Evolutionary conservation across 331 rosid species (phyloP).

Genomic region (Saraca asoca): DNA sequence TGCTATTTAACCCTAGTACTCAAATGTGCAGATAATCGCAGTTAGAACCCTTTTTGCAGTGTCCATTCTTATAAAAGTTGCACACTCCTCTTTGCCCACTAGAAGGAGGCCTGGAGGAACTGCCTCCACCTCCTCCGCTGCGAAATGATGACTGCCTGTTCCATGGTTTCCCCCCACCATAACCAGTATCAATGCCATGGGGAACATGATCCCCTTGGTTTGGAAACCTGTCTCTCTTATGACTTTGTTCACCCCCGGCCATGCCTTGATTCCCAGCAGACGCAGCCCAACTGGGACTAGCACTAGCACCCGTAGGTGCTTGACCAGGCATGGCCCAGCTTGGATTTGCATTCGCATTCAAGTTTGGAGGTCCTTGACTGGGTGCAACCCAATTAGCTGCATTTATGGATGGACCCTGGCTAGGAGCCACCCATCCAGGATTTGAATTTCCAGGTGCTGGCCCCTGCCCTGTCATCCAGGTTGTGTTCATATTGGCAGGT

Average conservation of each 20-base stretch:
- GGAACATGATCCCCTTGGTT: slow-evolving; percentile 59
- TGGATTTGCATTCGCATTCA: slow-evolving; percentile 46
- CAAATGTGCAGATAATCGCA: slow-evolving; percentile 83
- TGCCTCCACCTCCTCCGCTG: slow-evolving; percentile 63
- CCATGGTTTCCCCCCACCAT: slow-evolving; percentile 72
- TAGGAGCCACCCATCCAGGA: slow-evolving; percentile 71
- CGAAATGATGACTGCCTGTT: slow-evolving; percentile 73
- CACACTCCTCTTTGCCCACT: slow-evolving; percentile 79
- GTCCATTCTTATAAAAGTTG: slow-evolving; percentile 79
- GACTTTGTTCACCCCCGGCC: slow-evolving; percentile 59
- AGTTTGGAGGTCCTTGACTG: slow-evolving; percentile 55
- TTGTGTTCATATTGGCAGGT: slow-evolving; percentile 63
- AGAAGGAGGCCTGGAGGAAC: slow-evolving; percentile 61
- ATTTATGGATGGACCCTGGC: slow-evolving; percentile 60
- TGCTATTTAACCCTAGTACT: slow-evolving; percentile 40
- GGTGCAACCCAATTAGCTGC: slow-evolving; percentile 62
- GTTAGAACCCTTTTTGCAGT: slow-evolving; percentile 81
- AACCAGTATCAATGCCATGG: slow-evolving; percentile 71
- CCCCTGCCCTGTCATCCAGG: slow-evolving; percentile 60
- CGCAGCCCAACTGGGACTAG: slow-evolving; percentile 68
- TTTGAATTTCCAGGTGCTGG: slow-evolving; percentile 61
- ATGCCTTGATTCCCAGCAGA: slow-evolving; percentile 50
- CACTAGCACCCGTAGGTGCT: slow-evolving; percentile 54
- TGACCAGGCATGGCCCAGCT: slow-evolving; percentile 66
- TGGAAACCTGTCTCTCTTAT: slow-evolving; percentile 61